These are phyloP conservation scores for Cryphonectria carpinicola DNA, from an alignment of 2,329 filamentous ascomycete species.

Conservation along the genomic window DNA sequence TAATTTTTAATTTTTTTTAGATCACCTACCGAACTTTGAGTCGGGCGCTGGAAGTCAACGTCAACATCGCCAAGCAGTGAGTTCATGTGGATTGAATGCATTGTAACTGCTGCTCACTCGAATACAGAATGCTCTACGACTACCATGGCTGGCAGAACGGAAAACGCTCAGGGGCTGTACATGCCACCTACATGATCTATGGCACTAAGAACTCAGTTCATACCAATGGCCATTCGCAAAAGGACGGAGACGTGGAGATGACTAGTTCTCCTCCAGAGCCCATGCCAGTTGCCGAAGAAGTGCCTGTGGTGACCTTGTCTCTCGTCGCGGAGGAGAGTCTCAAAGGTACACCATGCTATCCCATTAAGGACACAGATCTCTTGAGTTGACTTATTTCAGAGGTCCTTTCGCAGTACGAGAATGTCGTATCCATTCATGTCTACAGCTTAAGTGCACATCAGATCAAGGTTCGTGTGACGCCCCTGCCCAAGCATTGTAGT, in stretches of 20 bases:
- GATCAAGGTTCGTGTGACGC: slow-evolving; percentile 56
- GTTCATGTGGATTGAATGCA: slow-evolving; percentile 34
- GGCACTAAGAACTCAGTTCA: slow-evolving; percentile 61
- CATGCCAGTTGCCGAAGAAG: slow-evolving; percentile 53
- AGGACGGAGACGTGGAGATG: slow-evolving; percentile 71
- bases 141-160: slow-evolving; percentile 80
- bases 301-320: slow-evolving; percentile 62
- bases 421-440: slow-evolving; percentile 79
- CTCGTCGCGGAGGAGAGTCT: slow-evolving; percentile 75
- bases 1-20: slow-evolving; percentile 48
- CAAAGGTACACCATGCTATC: slow-evolving; percentile 52
- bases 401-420: slow-evolving; percentile 68
- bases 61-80: slow-evolving; percentile 87
- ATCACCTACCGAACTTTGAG: slow-evolving; percentile 87
- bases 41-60: slow-evolving; percentile 79
- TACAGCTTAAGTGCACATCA: slow-evolving; percentile 80
- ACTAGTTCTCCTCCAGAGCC: slow-evolving; percentile 66
- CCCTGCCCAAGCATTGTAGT: neutral
- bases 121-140: slow-evolving; percentile 77
- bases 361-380: neutral
- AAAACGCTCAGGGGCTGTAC: slow-evolving; percentile 73
- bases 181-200: slow-evolving; percentile 89
- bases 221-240: slow-evolving; percentile 34
- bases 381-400: slow-evolving; percentile 51
- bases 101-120: neutral